Evolutionary conservation across 2,329 filamentous ascomycete genomes (phyloP), one percentile per base, ranked within the genome.

Genomic region (Scleromitrula shiraiana): DNA sequence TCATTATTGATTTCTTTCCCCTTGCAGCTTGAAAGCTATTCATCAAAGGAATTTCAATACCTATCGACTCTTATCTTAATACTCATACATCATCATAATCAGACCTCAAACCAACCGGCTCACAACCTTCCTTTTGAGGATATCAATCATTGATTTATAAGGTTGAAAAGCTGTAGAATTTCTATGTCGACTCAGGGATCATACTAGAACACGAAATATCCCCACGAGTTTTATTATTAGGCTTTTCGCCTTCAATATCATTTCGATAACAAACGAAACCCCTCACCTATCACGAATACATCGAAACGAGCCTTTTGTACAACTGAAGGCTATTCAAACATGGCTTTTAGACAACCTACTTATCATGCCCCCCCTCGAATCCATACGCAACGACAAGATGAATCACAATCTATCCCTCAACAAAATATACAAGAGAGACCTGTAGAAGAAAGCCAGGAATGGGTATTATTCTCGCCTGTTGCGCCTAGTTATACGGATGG

Each of bases 391-490:
- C 68, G 72, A 29, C 50, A 56, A 36, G 29, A 49, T 40, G 27
- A 41, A 55, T 58, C 42, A 64, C 64, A 50, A 61, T 59, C 54
- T 60, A 59, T 49, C 49, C 56, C 51, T 56, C 64, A 43, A 20
- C 50, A 39, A 22, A 33, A 47, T 37, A 23, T 22, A 20, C 51
- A 54, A 40, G 45, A 55, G n/a, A 26, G 36, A 20, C 19, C 23
- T 24, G 69, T 80, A 51, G 80, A 86, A 52, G 84, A 90, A 56
- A 84, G 87, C 10, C 85, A 93, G 67, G 91, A 95, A 77, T 98
- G 93, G 93, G 85, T 97, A 46, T 80, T 98, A 55, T 98, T 98
- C 72, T 87, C 89, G 7, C 88, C 88, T 2, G 75, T 76, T 7
- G 81, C 82, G 54, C 76, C 75, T 3, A 83, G 85, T 17, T 75